phyloP scores from a whole-genome alignment of 2,329 filamentous ascomycete species.

The Cercospora sp. region DNA sequence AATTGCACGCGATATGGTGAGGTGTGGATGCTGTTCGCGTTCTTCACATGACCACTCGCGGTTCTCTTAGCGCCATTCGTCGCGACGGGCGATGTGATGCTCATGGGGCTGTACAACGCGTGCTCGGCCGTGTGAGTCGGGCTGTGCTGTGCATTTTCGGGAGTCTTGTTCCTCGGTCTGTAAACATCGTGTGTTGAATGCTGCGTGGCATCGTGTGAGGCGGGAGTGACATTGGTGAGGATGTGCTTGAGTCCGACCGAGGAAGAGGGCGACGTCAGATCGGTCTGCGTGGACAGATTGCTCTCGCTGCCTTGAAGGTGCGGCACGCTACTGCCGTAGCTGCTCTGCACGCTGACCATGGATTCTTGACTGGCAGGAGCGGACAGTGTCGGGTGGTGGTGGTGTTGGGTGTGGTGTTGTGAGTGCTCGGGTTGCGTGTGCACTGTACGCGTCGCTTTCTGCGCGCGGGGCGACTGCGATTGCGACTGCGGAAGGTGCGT shows the following conservation, averaged over 20 bases:
- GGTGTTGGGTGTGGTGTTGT: conserved; percentile 4
- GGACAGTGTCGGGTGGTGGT: conserved; percentile 25
- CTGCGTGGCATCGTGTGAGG: conserved; percentile 10
- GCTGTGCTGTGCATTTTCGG: conserved; percentile 22
- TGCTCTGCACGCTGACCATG: conserved; percentile 31
- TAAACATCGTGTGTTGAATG: conserved; percentile 6
- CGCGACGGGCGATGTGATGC: conserved; percentile 42
- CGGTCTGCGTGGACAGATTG: conserved; percentile 35
- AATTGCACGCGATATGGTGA: conserved; percentile 37
- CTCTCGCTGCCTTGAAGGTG: conserved; percentile 28
- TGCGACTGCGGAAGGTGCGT: conserved; percentile 14
- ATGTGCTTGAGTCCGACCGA: conserved; percentile 15
- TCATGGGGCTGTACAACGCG: conserved; percentile 42
- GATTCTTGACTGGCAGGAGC: conserved; percentile 37
- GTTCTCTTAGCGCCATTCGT: conserved; percentile 67
- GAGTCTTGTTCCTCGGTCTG: conserved; percentile 18
- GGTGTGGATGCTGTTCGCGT: conserved; percentile 47
- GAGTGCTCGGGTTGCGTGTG: conserved; percentile 16
- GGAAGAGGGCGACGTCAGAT: conserved; percentile 33
- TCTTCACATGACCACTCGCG: conserved; percentile 72
- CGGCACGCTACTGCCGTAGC: conserved; percentile 27
- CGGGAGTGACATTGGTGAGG: not conserved
- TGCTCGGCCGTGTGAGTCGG: conserved; percentile 28
- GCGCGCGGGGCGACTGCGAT: conserved; percentile 13
- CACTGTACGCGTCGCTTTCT: conserved; percentile 30